These are phyloP conservation scores for Amesomyces nigricolor DNA, from an alignment of 2,329 filamentous ascomycete genomes.

Conservation along the genomic window DNA sequence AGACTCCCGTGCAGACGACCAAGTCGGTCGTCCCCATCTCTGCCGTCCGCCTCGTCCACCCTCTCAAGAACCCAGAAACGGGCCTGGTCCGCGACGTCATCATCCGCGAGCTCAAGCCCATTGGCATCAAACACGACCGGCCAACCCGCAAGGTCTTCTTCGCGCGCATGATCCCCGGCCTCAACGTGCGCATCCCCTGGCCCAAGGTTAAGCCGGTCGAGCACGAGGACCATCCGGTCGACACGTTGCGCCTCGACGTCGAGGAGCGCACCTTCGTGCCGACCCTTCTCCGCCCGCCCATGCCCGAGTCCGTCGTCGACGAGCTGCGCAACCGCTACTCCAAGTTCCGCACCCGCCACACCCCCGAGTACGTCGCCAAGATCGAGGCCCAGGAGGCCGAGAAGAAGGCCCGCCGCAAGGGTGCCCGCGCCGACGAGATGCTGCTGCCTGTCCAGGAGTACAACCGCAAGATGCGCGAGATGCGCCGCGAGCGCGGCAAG, in stretches of 20 bases:
- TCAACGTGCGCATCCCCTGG: slow-evolving; percentile 72
- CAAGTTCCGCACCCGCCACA: slow-evolving; percentile 74
- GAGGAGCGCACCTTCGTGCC: slow-evolving; percentile 72
- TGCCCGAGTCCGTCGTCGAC: slow-evolving; percentile 72
- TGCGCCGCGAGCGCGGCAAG: slow-evolving; percentile 48
- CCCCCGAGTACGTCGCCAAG: slow-evolving; percentile 60
- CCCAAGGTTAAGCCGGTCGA: slow-evolving; percentile 50
- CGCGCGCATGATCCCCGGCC: slow-evolving; percentile 60
- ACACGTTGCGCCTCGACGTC: slow-evolving; percentile 72
- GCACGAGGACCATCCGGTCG: slow-evolving; percentile 50
- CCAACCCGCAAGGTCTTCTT: slow-evolving; percentile 44
- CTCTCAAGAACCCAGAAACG: slow-evolving; percentile 61
- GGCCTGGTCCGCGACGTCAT: slow-evolving; percentile 66
- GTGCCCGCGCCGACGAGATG: slow-evolving; percentile 35
- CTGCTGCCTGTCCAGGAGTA: slow-evolving; percentile 55
- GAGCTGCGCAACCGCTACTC: slow-evolving; percentile 82
- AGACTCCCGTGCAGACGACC: slow-evolving; percentile 40
- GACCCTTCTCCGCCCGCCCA: slow-evolving; percentile 69
- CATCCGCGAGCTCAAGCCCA: slow-evolving; percentile 62
- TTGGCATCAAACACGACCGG: slow-evolving; percentile 46
- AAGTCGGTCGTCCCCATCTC: slow-evolving; percentile 59
- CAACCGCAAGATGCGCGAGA: slow-evolving; percentile 48
- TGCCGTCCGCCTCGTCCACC: slow-evolving; percentile 75
- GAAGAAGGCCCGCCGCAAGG: slow-evolving; percentile 35
- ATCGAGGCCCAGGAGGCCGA: slow-evolving; percentile 37